Conservation (phyloP, 2,329 filamentous ascomycete genomes). For the Penicillium sp. region DNA sequence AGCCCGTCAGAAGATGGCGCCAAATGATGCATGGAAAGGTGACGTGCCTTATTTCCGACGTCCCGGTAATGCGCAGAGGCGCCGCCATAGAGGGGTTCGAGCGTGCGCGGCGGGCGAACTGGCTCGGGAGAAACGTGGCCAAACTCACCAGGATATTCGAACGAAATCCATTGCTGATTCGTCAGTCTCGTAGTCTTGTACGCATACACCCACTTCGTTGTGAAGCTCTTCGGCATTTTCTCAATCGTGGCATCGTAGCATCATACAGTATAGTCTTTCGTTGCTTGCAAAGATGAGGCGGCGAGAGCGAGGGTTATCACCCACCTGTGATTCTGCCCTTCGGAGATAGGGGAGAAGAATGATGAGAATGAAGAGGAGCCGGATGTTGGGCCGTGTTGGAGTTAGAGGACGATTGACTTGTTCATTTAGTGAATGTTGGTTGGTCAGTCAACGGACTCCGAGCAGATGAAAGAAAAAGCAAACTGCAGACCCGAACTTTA, state of each 20-base stretch:
- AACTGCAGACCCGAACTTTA: neutral
- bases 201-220: no score
- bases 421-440: no score
- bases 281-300: neutral
- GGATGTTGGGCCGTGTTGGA: neutral
- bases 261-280: neutral
- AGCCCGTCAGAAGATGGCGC: slow-evolving; percentile 67
- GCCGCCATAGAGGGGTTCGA: slow-evolving; percentile 72
- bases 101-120: slow-evolving; percentile 59
- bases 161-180: neutral
- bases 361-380: neutral
- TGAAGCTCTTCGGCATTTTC: neutral
- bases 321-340: neutral
- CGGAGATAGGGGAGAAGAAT: neutral
- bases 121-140: slow-evolving; percentile 3
- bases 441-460: neutral
- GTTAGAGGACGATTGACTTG: neutral
- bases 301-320: neutral
- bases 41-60: slow-evolving; percentile 64
- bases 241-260: neutral
- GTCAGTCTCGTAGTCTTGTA: neutral
- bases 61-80: slow-evolving; percentile 75
- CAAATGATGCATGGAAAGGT: slow-evolving; percentile 57
- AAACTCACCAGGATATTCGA: neutral
- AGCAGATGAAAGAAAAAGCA: neutral